Evolutionary conservation across 805 yeast species (phyloP), one percentile per base, ranked within the genome.

Genomic region (Wickerhamomyces canadensis): DNA sequence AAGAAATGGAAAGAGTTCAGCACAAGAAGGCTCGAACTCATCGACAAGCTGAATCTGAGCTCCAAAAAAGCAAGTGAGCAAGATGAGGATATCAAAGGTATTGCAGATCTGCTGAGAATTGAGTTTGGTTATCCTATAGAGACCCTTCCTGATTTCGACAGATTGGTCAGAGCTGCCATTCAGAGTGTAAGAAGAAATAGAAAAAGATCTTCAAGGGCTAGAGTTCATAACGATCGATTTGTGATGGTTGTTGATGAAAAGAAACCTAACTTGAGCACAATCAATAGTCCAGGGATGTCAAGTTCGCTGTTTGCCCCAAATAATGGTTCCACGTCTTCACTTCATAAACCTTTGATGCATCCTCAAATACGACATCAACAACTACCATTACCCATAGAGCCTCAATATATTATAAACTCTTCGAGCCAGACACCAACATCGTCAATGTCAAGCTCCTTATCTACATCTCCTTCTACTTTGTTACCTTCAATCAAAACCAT

Each of bases 141-240:
- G 6, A 69, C 76, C 12, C 62, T 78, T 19, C 60, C 67, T 1
- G 98, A 93, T 47, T 91, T 91, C 56, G 95, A 88, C 58, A 84
- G 82, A 57, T 68, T 91, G 25, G 97, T 93, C 0, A 68, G 95
- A 26, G 94, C 96, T 9, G 98, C 96, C 1, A 81, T 91, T 19
- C 98, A 91, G 60, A 81, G 94, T 35, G 97, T 85, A 2, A 67
- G 98, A 44, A 68, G 98, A 47, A 91, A 91, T 58, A 70, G 95
- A 42, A 85, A 82, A 54, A 61, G 95, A 45, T 74, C 77, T 16
- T 50, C 57, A 8, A 41, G 53, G 19, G 50, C 58, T 4, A 39
- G 51, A 17, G 36, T 51, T 3, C 35, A 44, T 19, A 42, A 37
- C 15, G 53, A 51, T 22, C 37, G 55, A 16, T 51, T 51, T 17